A percentile compares a stretch with the other conserved stretches of the same genome.
Evolutionary conservation across 495 filamentous ascomycete species (phyloP).

Genomic region (Mytilinidion resinicola): DNA sequence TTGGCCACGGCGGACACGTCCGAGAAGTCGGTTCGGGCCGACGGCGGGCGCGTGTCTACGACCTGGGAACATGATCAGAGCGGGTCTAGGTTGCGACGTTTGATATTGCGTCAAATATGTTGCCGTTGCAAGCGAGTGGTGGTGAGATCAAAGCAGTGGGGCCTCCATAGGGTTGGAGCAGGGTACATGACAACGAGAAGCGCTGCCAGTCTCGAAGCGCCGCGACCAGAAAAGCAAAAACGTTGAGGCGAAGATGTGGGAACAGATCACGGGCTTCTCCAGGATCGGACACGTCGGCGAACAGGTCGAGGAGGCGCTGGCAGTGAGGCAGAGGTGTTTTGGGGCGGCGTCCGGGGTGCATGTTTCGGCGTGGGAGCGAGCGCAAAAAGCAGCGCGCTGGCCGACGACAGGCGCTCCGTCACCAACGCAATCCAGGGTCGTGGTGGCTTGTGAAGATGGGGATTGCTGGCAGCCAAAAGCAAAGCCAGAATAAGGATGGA

Average conservation of each 20-base stretch:
- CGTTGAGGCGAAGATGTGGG: background rate
- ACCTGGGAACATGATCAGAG: slow-evolving; percentile 50
- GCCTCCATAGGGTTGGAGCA: background rate
- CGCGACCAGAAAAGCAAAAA: background rate
- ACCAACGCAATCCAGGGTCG: background rate
- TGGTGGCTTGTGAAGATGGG: background rate
- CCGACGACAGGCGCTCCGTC: too few relatives aligned
- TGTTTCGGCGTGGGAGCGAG: slow-evolving; percentile 1
- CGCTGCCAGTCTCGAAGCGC: background rate
- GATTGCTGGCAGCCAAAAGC: background rate
- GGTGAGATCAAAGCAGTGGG: background rate
- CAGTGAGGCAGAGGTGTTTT: background rate
- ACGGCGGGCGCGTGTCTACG: slow-evolving; percentile 66
- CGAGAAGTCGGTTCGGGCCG: slow-evolving; percentile 65
- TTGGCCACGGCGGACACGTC: slow-evolving; percentile 77
- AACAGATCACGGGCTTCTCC: background rate
- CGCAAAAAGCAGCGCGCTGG: background rate
- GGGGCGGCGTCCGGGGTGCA: background rate
- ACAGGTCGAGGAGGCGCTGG: background rate
- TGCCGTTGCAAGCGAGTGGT: background rate
- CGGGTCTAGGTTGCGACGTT: background rate
- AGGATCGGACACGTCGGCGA: background rate
- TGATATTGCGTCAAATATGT: background rate
- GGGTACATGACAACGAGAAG: background rate
- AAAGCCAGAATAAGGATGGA: background rate